Conservation (phyloP, 306 rosid genomes). For the Inga oerstediana region DNA sequence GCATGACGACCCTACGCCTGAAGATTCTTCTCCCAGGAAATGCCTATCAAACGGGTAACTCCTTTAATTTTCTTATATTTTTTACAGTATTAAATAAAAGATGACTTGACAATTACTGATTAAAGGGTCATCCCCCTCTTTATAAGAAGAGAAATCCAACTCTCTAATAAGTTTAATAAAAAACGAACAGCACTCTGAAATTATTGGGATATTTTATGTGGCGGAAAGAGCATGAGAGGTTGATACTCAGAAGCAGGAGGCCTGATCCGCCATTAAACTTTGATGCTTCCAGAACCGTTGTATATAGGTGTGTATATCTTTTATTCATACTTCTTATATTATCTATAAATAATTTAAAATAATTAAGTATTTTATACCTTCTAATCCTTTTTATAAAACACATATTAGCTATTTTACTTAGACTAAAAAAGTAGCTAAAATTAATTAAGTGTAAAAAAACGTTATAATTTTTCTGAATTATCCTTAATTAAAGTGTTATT, state of each 20-base stretch:
- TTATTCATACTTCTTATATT: neutral
- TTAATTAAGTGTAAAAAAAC: too few species aligned
- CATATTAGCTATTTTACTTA: too few species aligned
- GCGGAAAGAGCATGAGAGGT: neutral
- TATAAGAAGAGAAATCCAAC: too few species aligned
- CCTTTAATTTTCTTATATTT: neutral
- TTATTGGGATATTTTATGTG: neutral
- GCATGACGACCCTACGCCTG: neutral
- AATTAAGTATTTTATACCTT: too few species aligned
- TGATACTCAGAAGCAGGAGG: neutral
- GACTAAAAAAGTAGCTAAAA: too few species aligned
- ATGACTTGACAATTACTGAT: neutral
- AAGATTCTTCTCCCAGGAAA: neutral
- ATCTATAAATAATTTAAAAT: too few species aligned
- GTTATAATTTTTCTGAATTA: too few species aligned
- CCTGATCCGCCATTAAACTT: neutral
- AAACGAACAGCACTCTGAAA: neutral
- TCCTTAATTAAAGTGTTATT: too few species aligned
- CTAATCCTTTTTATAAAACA: too few species aligned
- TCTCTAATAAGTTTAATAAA: neutral
- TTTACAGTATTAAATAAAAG: too few species aligned
- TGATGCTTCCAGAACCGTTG: neutral
- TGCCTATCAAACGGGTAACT: neutral
- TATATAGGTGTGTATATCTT: neutral
- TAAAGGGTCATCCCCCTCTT: neutral